Percentiles rank a stretch among this genome's conserved stretches.
phyloP scores from a whole-genome alignment of 2,329 filamentous ascomycete species.

The Chrysosporium queenslandicum region DNA sequence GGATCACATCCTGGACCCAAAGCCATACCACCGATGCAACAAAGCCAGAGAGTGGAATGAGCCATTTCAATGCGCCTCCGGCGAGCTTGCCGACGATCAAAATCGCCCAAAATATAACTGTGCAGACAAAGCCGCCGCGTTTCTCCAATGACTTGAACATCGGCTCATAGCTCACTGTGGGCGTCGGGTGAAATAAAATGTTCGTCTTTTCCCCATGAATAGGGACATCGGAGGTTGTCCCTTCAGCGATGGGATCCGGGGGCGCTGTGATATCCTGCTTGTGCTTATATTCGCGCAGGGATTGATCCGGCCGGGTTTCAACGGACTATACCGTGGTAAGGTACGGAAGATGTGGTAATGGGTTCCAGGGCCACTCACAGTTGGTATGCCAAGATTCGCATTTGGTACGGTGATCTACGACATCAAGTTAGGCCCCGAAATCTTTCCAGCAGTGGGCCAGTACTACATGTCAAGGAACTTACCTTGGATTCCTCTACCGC shows the following conservation, averaged over 20 bases:
- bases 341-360: background rate
- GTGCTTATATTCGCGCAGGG: constrained; percentile 67
- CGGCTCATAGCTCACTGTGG: constrained; percentile 77
- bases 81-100: constrained; percentile 69
- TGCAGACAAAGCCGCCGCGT: constrained; percentile 59
- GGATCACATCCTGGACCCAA: constrained; percentile 80
- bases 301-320: constrained; percentile 60
- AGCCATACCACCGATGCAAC: constrained; percentile 70
- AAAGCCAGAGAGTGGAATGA: constrained; percentile 63
- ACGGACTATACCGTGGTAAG: constrained; percentile 43
- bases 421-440: background rate
- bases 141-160: constrained; percentile 71
- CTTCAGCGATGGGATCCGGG: constrained; percentile 71
- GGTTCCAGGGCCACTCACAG: constrained; percentile 34
- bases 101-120: constrained; percentile 61
- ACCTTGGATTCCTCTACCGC: constrained; percentile 62
- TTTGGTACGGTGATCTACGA: constrained; percentile 71
- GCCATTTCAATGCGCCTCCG: constrained; percentile 63
- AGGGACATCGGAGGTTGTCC: constrained; percentile 83
- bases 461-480: constrained; percentile 20
- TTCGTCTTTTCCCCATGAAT: constrained; percentile 96
- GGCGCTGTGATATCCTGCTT: constrained; percentile 85
- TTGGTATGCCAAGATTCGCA: constrained; percentile 68
- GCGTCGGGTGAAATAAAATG: constrained; percentile 88
- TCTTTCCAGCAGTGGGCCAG: background rate